Percentiles rank a stretch among this genome's conserved stretches.
Evolutionary conservation across 208 protist species (phyloP).

Genomic region (Crithidia bombi): DNA sequence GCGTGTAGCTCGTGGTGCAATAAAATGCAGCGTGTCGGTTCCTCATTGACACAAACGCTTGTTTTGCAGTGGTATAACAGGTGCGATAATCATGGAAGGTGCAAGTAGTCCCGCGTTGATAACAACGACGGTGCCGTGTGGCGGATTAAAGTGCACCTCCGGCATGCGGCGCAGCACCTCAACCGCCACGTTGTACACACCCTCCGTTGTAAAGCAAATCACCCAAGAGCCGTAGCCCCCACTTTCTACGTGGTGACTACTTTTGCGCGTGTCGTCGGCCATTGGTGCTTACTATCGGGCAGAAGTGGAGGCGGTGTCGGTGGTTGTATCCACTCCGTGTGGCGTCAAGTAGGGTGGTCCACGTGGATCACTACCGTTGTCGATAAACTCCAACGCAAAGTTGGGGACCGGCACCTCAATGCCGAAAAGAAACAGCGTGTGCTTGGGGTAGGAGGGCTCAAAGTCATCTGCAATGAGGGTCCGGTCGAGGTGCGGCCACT

Average conservation of each 20-base stretch:
- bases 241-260: neutral
- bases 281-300: neutral
- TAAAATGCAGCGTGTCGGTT: too few species aligned
- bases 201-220: conserved; percentile 6
- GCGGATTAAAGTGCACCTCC: neutral
- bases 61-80: neutral
- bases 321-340: neutral
- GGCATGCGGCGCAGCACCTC: neutral
- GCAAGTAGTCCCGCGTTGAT: neutral
- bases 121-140: neutral
- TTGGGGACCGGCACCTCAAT: conserved; percentile 6
- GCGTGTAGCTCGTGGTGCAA: too few species aligned
- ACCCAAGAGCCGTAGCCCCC: conserved; percentile 1
- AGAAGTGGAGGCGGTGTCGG: neutral
- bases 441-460: neutral
- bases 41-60: too few species aligned
- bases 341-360: neutral
- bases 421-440: neutral
- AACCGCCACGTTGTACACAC: neutral
- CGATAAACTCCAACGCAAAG: neutral
- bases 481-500: conserved; percentile 4
- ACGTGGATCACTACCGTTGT: neutral
- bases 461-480: conserved; percentile 1
- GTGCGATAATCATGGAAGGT: neutral
- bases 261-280: neutral